Percentiles rank a stretch among this genome's conserved stretches.
phyloP scores from a whole-genome alignment of 345 rosid genomes.

The Citrus sinensis region DNA sequence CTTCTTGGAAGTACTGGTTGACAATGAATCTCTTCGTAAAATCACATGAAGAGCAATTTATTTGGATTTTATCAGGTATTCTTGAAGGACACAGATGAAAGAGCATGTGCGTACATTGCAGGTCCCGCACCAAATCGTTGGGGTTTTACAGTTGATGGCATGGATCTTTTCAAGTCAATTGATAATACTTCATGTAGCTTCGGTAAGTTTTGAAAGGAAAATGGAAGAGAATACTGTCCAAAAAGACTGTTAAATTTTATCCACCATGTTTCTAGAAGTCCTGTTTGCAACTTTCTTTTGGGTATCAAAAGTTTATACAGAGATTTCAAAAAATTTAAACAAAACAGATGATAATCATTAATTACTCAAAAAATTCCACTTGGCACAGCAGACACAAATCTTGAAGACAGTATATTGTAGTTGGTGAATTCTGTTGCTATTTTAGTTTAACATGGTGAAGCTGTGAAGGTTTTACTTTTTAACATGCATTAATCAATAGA shows the following conservation, averaged over 20 bases:
- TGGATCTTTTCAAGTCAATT: slow-evolving; percentile 68
- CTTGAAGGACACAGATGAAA: slow-evolving; percentile 97
- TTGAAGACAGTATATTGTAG: background rate
- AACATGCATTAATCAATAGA: background rate
- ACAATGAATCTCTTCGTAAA: background rate
- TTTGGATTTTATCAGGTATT: slow-evolving; percentile 56
- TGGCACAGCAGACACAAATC: background rate
- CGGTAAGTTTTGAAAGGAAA: slow-evolving; percentile 44
- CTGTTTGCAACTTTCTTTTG: background rate
- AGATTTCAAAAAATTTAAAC: background rate
- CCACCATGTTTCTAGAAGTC: background rate
- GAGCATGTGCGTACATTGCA: slow-evolving; percentile 99
- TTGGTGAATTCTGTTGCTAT: background rate
- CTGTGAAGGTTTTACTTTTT: background rate
- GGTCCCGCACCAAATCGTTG: slow-evolving; percentile 99
- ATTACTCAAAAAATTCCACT: background rate
- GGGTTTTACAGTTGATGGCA: slow-evolving; percentile 88
- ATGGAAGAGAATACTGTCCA: background rate
- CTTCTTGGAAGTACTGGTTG: background rate
- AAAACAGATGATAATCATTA: background rate
- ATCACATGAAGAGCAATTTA: slow-evolving; percentile 11
- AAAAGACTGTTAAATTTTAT: background rate
- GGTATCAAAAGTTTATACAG: background rate
- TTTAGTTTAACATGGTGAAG: background rate
- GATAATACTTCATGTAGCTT: slow-evolving; percentile 37